These are phyloP conservation scores for Blastobotrys arbuscula DNA, from an alignment of 1,139 yeast genomes.

Conservation along the genomic window DNA sequence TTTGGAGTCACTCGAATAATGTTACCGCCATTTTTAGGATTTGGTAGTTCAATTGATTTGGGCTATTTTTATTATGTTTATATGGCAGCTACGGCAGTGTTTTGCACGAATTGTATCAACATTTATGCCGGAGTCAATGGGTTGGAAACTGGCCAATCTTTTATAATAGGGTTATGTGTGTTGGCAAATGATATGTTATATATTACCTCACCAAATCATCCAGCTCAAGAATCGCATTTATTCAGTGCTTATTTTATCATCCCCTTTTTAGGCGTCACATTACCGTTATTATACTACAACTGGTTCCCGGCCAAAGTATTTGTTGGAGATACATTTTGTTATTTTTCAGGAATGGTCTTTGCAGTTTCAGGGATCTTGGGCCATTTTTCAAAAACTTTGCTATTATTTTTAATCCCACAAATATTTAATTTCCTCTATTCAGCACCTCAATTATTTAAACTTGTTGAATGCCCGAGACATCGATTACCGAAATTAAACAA, in stretches of 20 bases:
- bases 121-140: conserved; percentile 96
- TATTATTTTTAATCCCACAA: conserved; percentile 84
- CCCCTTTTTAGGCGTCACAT: conserved; percentile 83
- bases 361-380: conserved; percentile 96
- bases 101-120: conserved; percentile 95
- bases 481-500: conserved; percentile 74
- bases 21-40: conserved; percentile 61
- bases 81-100: conserved; percentile 88
- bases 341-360: conserved; percentile 97
- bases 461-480: conserved; percentile 94
- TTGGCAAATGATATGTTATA: conserved; percentile 74
- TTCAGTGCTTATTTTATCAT: conserved; percentile 72
- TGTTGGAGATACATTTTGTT: conserved; percentile 97
- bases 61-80: conserved; percentile 76
- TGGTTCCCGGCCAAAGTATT: conserved; percentile 90
- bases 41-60: conserved; percentile 53
- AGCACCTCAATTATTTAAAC: conserved; percentile 77
- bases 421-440: conserved; percentile 84
- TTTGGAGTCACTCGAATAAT: conserved; percentile 90
- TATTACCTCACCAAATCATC: conserved; percentile 50
- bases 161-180: conserved; percentile 66
- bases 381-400: conserved; percentile 88
- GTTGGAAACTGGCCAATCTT: conserved; percentile 89
- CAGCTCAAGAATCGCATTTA: conserved; percentile 73
- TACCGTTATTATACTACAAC: conserved; percentile 70